Base-by-base conservation (phyloP, 2,329 filamentous ascomycete genomes). In the Westerdykella aurantiaca region DNA sequence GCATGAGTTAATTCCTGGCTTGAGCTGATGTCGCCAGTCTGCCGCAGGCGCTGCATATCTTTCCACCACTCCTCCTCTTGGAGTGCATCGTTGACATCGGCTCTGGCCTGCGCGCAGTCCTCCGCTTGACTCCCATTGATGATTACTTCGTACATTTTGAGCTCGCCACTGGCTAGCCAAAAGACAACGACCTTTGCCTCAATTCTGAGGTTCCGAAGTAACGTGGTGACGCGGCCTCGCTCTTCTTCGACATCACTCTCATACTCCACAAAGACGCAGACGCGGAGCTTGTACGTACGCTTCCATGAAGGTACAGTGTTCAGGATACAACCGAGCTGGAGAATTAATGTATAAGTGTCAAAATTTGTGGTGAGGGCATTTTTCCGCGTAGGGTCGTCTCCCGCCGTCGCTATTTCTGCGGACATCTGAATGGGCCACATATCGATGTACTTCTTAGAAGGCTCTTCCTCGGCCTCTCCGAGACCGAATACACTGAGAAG, bases 401-500 rank as follows among this genome's bases (percentile, higher is more conserved):
- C 57, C 17, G 50, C 81, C 1, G 83, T 74, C 0, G 81, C 79
- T 29, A 93, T 79, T 56, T 91, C 86, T 1, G 88, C 88, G 5
- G 88, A 91, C 87, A 95, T 95, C 53, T 95, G 89, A 42, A 95
- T 93, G 0, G 88, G 88, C 88, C 88, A 95, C 4, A 95, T 70
- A 58, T 95, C 88, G 48, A 95, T 87, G 57, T 84, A 91, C 57
- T 82, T 86, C 60, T 91, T 91, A 4, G 71, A 72, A 42, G 83
- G 80, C 14, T 63, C 58, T 1, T 73, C 64, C 16, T 78, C 74
- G 0, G 53, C 38, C 2, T 56, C 49, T 7, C 45, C 43, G 0
- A 66, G 47, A 6, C 59, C 54, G 12, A 67, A 31, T 23, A 60
- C 43, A 17, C 43, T 48, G 3, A 67, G 44, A 1, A 57, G 39